Evolutionary conservation across 306 rosid species (phyloP).

Genomic region (Elaeagnus macrophylla): DNA sequence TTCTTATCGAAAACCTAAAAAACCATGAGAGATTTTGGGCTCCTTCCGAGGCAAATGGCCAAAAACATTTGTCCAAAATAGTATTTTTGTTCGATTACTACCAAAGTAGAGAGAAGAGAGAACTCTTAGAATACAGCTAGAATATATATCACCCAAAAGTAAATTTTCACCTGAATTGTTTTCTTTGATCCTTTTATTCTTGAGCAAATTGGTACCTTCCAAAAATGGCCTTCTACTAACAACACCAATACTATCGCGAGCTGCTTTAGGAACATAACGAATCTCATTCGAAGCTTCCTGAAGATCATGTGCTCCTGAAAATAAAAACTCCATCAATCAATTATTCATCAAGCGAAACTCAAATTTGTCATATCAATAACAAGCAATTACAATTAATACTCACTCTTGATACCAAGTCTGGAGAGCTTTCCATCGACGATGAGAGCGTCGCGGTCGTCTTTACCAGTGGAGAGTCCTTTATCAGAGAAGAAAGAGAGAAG

Average conservation of each 20-base stretch:
- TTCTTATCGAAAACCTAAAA: too few relatives aligned
- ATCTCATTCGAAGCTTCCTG: slow-evolving; percentile 21
- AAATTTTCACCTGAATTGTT: slow-evolving; percentile 33
- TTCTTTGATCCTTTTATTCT: slow-evolving; percentile 42
- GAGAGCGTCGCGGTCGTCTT: slow-evolving; percentile 25
- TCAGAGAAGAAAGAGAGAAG: slow-evolving; percentile 65
- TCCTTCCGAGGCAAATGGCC: too few relatives aligned
- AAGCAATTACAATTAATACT: neutral
- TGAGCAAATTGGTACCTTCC: slow-evolving; percentile 29
- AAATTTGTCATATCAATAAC: neutral
- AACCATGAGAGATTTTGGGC: too few relatives aligned
- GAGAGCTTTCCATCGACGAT: slow-evolving; percentile 51
- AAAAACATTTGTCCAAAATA: too few relatives aligned
- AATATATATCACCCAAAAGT: neutral
- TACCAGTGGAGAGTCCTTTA: slow-evolving; percentile 52
- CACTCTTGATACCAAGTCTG: slow-evolving; percentile 50
- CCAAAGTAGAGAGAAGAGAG: too few relatives aligned
- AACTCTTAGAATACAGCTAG: neutral
- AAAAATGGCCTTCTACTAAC: slow-evolving; percentile 12
- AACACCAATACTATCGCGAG: slow-evolving; percentile 5
- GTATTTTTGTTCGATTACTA: too few relatives aligned
- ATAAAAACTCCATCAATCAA: slow-evolving; percentile 13
- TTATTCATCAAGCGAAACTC: neutral
- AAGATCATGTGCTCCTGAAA: slow-evolving; percentile 43
- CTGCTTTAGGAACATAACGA: slow-evolving; percentile 14